A percentile compares a stretch with the other conserved stretches of the same genome.
Evolutionary conservation across 345 rosid species (phyloP).

Genomic region (Citrus medica): DNA sequence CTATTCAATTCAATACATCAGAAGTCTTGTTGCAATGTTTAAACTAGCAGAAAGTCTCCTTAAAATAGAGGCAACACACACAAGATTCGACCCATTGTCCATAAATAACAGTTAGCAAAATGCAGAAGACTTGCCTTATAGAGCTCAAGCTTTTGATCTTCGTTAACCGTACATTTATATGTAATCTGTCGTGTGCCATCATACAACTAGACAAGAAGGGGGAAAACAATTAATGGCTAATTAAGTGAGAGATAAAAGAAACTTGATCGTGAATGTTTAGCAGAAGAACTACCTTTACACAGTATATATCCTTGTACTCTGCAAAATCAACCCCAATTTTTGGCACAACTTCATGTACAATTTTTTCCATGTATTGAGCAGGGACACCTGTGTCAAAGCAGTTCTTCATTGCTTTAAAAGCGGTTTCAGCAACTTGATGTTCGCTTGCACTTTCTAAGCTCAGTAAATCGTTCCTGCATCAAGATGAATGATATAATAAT

Average conservation of each 20-base stretch:
- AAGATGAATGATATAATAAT: not conserved
- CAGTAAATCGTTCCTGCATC: conserved; percentile 5
- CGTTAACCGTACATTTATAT: conserved; percentile 34
- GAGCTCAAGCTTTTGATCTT: conserved; percentile 26
- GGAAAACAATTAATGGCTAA: not conserved
- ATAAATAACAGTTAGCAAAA: not conserved
- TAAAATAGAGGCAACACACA: not conserved
- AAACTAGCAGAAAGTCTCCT: not conserved
- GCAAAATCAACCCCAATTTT: conserved; percentile 3
- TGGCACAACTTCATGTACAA: not conserved
- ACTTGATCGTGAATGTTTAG: not conserved
- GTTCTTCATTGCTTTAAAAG: conserved; percentile 8
- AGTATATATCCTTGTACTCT: conserved; percentile 1
- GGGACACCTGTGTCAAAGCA: conserved; percentile 6
- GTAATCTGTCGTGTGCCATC: conserved; percentile 14
- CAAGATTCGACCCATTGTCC: not conserved
- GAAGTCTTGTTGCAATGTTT: too few species aligned
- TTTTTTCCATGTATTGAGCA: conserved; percentile 12
- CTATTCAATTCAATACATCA: too few species aligned
- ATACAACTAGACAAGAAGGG: not conserved
- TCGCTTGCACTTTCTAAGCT: not conserved
- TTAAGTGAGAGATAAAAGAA: not conserved
- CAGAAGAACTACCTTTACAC: conserved; percentile 9
- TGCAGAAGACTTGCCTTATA: conserved; percentile 32
- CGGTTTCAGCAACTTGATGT: conserved; percentile 1